Base-by-base conservation (phyloP, 768 basidiomycete genomes). In the Auriscalpium orientale region DNA sequence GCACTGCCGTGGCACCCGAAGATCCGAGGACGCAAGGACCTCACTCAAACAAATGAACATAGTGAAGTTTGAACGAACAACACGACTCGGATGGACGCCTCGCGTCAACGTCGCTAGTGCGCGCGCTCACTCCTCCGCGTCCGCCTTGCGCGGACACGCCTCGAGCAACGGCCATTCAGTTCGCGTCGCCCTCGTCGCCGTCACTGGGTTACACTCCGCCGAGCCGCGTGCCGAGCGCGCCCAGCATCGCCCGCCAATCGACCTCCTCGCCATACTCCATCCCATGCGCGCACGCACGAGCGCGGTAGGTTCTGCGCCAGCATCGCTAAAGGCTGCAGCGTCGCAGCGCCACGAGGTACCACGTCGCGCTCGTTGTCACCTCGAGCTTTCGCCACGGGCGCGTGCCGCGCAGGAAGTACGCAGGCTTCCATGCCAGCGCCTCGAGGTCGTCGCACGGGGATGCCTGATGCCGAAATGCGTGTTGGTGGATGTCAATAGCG, bases 241-340 rank as follows among this genome's bases (percentile, higher is more conserved):
- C 76, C 68, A 93, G 90, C 46, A 91, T 78, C 46, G 78, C 80
- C 44, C 91, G 78, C 22, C 94, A 95, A 69, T 95, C 92, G 10
- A 91, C 92, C 44, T 90, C 76, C 72, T 94, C 91, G 64, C 89
- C 89, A 62, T 93, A 94, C 60, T 87, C 86, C 37, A 95, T 81
- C 2, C 83, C 83, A 46, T 91, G 81, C 21, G 87, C 83, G 71
- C 94, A 94, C 46, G 71, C 70, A 69, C 70, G 92, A 90, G 49
- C 83, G 77, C 13, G 89, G 89, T 54, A 92, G 81, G 5, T 86
- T 84, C 53, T 83, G 79, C 9, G 88, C 89, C 52, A 92, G 78
- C 4, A 83, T 72, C 11, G 44, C 28, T 16, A 78, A 68, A 61
- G 86, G 81, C 36, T 80, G 79, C 45, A 89, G 68, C 66, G 90